These are phyloP conservation scores for Pelargonium myrrhifolium DNA, from an alignment of 441 rosid genomes.

Conservation along the genomic window DNA sequence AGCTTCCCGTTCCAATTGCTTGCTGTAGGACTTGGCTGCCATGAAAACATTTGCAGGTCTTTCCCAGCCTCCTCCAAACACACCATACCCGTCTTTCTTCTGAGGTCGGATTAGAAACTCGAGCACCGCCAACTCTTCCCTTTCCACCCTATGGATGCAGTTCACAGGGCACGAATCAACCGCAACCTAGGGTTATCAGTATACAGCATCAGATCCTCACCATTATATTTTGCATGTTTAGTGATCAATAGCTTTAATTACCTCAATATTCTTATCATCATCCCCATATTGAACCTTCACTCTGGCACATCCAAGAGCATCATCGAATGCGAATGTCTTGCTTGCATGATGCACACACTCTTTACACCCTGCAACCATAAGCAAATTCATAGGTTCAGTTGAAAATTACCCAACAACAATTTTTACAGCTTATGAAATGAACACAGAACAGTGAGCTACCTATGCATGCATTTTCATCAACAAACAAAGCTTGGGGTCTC, in stretches of 20 bases:
- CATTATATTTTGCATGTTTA: neutral
- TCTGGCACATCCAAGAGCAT: conserved; percentile 41
- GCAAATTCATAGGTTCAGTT: too few species aligned
- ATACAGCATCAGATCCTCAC: neutral
- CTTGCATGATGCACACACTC: conserved; percentile 57
- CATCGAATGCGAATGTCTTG: conserved; percentile 47
- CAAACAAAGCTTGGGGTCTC: conserved; percentile 51
- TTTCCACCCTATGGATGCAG: conserved; percentile 55
- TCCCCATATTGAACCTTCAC: conserved; percentile 53
- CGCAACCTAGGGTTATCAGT: conserved; percentile 29
- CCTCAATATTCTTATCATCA: conserved; percentile 40
- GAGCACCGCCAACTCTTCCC: conserved; percentile 42
- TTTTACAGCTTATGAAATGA: neutral
- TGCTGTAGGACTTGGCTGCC: conserved; percentile 43
- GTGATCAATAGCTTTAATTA: conserved; percentile 7
- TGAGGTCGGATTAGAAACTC: conserved; percentile 47
- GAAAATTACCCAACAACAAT: neutral
- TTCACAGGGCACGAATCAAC: conserved; percentile 61
- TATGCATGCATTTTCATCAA: conserved; percentile 56
- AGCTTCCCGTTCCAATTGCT: conserved; percentile 32
- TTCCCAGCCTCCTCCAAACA: conserved; percentile 61
- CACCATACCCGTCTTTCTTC: conserved; percentile 40
- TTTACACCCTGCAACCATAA: conserved; percentile 42
- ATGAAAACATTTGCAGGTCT: conserved; percentile 43
- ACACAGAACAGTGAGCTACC: conserved; percentile 28